Evolutionary conservation across 75 land plant genomes (phyloP), one percentile per base, ranked within the genome.

Genomic region (Ceratopteris richardii): DNA sequence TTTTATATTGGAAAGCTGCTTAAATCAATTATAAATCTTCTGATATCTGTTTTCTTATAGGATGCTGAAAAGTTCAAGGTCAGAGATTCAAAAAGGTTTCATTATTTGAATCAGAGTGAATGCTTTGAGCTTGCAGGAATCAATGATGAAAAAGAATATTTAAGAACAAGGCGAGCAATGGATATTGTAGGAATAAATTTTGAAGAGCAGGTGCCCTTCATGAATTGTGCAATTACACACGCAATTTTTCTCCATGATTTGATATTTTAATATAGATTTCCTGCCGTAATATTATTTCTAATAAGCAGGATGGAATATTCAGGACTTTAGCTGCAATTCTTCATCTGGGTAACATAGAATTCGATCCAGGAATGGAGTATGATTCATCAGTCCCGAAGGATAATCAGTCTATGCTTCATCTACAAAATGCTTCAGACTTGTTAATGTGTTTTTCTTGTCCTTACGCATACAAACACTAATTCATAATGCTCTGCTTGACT

Each of bases 141-240:
- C 19, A 88, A 59, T 87, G 88, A 91, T 82, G 78, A 81, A 27
- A 78, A 80, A 44, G 94, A 91, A 1, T 91, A 91, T 69, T 73
- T 81, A 31, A 88, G 82, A 31, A 91, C 97, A 1, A 77, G 95
- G 48, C 81, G 95, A 68, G 97, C 94, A 26, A 91, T 91, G 97
- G 97, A 91, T 63, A 62, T 91, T 65, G 97, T 91, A 67, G 97
- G 97, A 26, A 91, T 91, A 6, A 85, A 72, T 77, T 73, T 59
- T 22, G 79, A 82, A 41, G 96, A 93, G 31, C 98, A 93, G 87
- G 98, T 93, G 51, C 22, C 24, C 19, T 51, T 33, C 36, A 51
- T 40, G 31, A 6, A 23, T n/a, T n/a, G 11, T 55, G 27, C 4
- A 50, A 29, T 23, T 57, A 18, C 12, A 18, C 13, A 33, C 11